Conservation (phyloP, 805 yeast species). For the Kodamaea kaohsiungensis region DNA sequence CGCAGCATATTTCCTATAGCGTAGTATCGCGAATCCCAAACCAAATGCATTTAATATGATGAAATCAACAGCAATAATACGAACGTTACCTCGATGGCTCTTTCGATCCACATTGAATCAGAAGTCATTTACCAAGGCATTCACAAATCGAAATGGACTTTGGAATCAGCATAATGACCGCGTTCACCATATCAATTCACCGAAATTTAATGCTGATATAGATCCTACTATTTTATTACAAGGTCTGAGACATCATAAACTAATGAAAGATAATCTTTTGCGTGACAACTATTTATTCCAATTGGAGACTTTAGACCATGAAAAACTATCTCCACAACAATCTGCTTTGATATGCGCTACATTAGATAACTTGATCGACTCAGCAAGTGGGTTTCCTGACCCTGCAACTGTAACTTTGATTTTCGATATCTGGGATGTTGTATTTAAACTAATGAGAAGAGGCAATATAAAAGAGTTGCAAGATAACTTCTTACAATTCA, state of each 20-base stretch:
- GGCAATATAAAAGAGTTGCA: slow-evolving; percentile 16
- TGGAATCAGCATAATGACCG: background rate
- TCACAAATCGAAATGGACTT: background rate
- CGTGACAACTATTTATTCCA: slow-evolving; percentile 16
- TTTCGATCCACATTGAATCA: background rate
- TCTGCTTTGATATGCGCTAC: slow-evolving; percentile 17
- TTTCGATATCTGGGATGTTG: slow-evolving; percentile 26
- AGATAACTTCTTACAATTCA: slow-evolving; percentile 16
- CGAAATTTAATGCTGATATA: background rate
- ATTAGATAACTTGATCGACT: slow-evolving; percentile 24
- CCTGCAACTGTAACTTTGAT: slow-evolving; percentile 18
- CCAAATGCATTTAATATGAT: slow-evolving; percentile 3
- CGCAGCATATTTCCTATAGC: background rate
- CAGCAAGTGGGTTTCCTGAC: slow-evolving; percentile 20
- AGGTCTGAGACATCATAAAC: slow-evolving; percentile 8
- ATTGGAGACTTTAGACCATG: slow-evolving; percentile 9
- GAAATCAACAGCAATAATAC: slow-evolving; percentile 3
- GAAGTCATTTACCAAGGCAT: background rate
- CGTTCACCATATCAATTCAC: background rate
- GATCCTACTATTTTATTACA: slow-evolving; percentile 8
- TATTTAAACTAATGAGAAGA: slow-evolving; percentile 14
- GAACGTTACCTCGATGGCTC: slow-evolving; percentile 3
- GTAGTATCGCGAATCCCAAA: background rate
- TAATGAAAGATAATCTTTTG: slow-evolving; percentile 10
- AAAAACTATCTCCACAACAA: slow-evolving; percentile 10